These are phyloP conservation scores for Glycine tomentella DNA, from an alignment of 306 rosid species.

Conservation along the genomic window DNA sequence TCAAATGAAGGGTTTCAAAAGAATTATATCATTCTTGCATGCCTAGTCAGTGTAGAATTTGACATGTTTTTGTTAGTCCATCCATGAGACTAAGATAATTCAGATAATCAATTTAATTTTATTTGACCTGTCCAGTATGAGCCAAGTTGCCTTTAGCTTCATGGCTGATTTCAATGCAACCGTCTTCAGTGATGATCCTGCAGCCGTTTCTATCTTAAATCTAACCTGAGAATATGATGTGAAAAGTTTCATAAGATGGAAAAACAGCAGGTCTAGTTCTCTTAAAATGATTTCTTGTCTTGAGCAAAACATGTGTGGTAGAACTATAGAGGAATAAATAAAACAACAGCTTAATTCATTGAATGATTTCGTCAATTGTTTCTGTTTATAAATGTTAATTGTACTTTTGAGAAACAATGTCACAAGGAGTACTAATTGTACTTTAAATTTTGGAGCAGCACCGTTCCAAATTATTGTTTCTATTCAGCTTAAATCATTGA, in stretches of 20 bases:
- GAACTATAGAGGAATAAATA: background rate
- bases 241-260: constrained; percentile 17
- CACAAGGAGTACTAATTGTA: background rate
- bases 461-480: background rate
- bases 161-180: constrained; percentile 59
- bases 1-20: no score
- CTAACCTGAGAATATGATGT: constrained; percentile 59
- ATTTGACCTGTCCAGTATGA: constrained; percentile 83
- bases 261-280: background rate
- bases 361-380: background rate
- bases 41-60: no score
- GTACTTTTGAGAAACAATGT: no score
- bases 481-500: background rate
- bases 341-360: background rate
- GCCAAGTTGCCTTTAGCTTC: constrained; percentile 69
- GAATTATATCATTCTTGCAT: constrained; percentile 28
- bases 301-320: constrained; percentile 14
- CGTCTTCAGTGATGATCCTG: constrained; percentile 61
- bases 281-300: background rate
- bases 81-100: background rate
- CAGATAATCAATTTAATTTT: constrained; percentile 23
- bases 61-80: no score
- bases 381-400: background rate
- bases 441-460: background rate
- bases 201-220: constrained; percentile 56